These are phyloP conservation scores for Colletotrichum cordylinicola DNA, from an alignment of 2,329 filamentous ascomycete species.

Conservation along the genomic window DNA sequence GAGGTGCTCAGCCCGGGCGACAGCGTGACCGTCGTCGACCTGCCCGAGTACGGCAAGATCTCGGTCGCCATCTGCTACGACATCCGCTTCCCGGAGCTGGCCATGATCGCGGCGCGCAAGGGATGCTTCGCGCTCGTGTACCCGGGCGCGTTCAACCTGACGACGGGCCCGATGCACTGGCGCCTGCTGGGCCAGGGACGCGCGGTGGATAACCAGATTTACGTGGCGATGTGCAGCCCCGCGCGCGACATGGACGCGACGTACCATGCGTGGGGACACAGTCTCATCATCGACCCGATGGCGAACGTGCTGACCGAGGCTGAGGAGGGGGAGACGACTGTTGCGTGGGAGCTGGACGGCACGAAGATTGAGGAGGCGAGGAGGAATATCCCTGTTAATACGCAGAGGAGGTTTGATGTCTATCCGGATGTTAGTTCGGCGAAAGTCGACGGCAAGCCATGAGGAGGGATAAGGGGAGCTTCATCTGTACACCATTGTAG, in stretches of 20 bases:
- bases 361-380: conserved; percentile 76
- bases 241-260: conserved; percentile 77
- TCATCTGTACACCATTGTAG: neutral
- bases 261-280: conserved; percentile 94
- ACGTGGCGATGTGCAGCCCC: conserved; percentile 91
- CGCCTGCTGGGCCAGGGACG: conserved; percentile 79
- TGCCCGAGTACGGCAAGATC: conserved; percentile 88
- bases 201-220: conserved; percentile 93
- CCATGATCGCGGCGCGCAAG: conserved; percentile 83
- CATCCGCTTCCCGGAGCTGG: conserved; percentile 93
- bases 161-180: conserved; percentile 94
- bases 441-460: neutral
- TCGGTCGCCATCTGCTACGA: conserved; percentile 97
- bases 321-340: conserved; percentile 77
- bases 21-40: conserved; percentile 82
- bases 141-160: conserved; percentile 96
- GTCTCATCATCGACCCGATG: conserved; percentile 85
- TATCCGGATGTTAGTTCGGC: conserved; percentile 81
- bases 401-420: conserved; percentile 91
- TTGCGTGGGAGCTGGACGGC: conserved; percentile 74
- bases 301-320: conserved; percentile 82
- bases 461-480: neutral
- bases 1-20: conserved; percentile 88
- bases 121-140: conserved; percentile 91
- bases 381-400: conserved; percentile 82